Base-by-base conservation (phyloP, 441 rosid genomes). In the Euphorbia schlechtendalii region DNA sequence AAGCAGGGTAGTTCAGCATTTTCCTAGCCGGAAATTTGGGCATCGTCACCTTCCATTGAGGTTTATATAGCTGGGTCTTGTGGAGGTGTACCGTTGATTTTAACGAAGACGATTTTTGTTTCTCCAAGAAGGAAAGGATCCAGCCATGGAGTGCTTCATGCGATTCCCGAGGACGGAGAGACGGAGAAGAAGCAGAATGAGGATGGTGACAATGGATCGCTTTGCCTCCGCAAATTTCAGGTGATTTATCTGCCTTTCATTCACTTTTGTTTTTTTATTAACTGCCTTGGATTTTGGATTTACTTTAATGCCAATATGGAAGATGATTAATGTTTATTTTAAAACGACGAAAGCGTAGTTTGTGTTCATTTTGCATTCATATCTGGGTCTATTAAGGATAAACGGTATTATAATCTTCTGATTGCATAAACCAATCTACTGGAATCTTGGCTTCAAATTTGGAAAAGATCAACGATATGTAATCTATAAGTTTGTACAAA, bases 151-250 rank as follows among this genome's bases (percentile, higher is more conserved):
- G 73, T 74, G 24, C 82, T 90, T 56, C 95, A 88, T 61, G 85
- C 91, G 3, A 93, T 93, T 49, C 95, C 97, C 0, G 98, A 93
- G 83, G 89, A 86, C 38, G 97, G 88, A 48, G 96, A 89, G 77
- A 68, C 81, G 63, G 85, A 76, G 22, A 82, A 84, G 78, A 87
- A 74, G 64, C 69, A 60, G 40, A 67, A 21, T 59, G 68, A 4
- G 55, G 78, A 22, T 30, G 58, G 41, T 11, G 68, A 64, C 20
- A 71, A 74, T 63, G 80, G 80, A 11, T 68, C 82, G 68, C 20
- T 65, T 65, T 76, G 69, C n/a, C 86, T 75, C 18, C 81, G 77
- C 17, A 83, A 84, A 72, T 22, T 72, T 56, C 86, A 79, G 84
- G 96, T 90, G 64, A 59, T 41, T 11, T 27, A 14, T 38, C 49